These are phyloP conservation scores for Monilinia aucupariae DNA, from an alignment of 2,329 filamentous ascomycete species.

Conservation along the genomic window DNA sequence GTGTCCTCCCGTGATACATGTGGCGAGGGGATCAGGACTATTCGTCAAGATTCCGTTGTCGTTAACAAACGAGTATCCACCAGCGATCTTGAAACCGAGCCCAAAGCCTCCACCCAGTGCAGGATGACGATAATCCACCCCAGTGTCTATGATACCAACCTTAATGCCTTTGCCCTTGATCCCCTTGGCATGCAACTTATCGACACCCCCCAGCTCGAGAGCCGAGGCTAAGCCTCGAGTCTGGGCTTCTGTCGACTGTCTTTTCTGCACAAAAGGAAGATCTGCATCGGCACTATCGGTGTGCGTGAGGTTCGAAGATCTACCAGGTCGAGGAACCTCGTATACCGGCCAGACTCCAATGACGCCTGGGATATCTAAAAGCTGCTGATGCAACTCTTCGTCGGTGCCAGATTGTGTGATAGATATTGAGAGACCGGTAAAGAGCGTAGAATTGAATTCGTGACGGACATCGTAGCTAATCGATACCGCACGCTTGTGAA, in stretches of 20 bases:
- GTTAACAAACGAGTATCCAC: constrained; percentile 53
- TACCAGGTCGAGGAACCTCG: constrained; percentile 1
- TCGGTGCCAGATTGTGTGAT: neutral
- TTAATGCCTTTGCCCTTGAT: constrained; percentile 43
- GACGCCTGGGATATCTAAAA: constrained; percentile 6
- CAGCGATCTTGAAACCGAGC: constrained; percentile 50
- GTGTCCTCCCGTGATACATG: constrained; percentile 25
- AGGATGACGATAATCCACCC: constrained; percentile 56
- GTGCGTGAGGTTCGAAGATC: neutral
- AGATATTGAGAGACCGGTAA: constrained; percentile 11
- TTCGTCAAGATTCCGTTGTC: constrained; percentile 35
- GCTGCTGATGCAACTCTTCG: constrained; percentile 1
- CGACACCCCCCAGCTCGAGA: constrained; percentile 30
- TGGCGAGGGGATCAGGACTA: constrained; percentile 22
- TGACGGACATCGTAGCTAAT: constrained; percentile 15
- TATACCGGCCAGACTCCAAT: constrained; percentile 9
- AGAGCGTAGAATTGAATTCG: constrained; percentile 11
- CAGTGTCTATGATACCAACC: constrained; percentile 38
- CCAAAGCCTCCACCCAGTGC: constrained; percentile 62
- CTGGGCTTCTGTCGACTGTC: neutral
- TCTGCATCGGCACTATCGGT: neutral
- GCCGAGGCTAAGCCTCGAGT: constrained; percentile 7
- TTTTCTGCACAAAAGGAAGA: neutral
- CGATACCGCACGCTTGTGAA: constrained; percentile 9
- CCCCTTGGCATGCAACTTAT: constrained; percentile 41